Percentiles rank a stretch among this genome's conserved stretches.
phyloP scores from a whole-genome alignment of 441 rosid genomes.

The Arabidopsis lyrata region DNA sequence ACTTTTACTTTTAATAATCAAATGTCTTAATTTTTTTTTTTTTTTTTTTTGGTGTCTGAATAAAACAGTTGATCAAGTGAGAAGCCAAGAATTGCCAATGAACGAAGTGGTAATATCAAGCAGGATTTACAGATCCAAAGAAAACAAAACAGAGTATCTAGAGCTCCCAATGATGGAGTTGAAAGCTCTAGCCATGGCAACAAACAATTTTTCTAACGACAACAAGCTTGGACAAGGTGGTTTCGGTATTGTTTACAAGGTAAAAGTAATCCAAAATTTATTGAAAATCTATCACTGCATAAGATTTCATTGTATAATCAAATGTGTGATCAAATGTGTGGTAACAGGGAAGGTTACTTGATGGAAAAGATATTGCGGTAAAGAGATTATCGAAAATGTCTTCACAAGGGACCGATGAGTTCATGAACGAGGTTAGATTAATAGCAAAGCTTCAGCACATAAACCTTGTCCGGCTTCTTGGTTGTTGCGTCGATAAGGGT shows the following conservation, averaged over 20 bases:
- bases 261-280: neutral
- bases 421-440: constrained; percentile 13
- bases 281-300: neutral
- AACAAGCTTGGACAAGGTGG: neutral
- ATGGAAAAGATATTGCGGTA: neutral
- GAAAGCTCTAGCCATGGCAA: neutral
- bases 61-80: constrained; percentile 54
- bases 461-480: constrained; percentile 1
- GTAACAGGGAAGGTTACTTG: constrained; percentile 9
- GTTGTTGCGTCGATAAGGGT: neutral
- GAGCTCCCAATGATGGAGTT: neutral
- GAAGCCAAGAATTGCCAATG: constrained; percentile 67
- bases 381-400: neutral
- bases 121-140: constrained; percentile 40
- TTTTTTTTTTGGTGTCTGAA: constrained; percentile 7
- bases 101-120: constrained; percentile 64
- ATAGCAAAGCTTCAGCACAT: constrained; percentile 8
- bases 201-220: neutral
- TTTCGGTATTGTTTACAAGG: neutral
- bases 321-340: neutral
- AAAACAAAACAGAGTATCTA: neutral
- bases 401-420: neutral
- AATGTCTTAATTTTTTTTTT: neutral
- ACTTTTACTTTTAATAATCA: too few relatives aligned
- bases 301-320: neutral